Conservation (phyloP, 2,329 filamentous ascomycete genomes). For the Celoporthe dispersa region DNA sequence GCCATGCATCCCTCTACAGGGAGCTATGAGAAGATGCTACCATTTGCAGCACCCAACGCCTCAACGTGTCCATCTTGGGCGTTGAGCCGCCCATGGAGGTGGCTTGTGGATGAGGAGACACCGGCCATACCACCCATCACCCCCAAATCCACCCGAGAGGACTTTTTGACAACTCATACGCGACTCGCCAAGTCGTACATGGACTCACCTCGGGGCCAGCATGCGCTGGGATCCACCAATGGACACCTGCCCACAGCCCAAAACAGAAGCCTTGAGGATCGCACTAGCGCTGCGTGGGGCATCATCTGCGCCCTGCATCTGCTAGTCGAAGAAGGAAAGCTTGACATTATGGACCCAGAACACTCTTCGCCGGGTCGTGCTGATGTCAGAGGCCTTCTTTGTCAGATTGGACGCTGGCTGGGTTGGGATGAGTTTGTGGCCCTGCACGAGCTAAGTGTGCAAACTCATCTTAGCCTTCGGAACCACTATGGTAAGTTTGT, state of each 20-base stretch:
- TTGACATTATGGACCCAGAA: slow-evolving; percentile 63
- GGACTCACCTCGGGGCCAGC: slow-evolving; percentile 59
- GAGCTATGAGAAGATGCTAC: slow-evolving; percentile 46
- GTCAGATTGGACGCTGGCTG: slow-evolving; percentile 83
- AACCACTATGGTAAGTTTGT: slow-evolving; percentile 46
- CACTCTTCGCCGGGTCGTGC: slow-evolving; percentile 48
- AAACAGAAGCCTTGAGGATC: slow-evolving; percentile 56
- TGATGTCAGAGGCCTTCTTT: slow-evolving; percentile 72
- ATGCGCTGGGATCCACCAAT: slow-evolving; percentile 50
- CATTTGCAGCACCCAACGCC: slow-evolving; percentile 52
- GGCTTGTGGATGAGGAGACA: slow-evolving; percentile 65
- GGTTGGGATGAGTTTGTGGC: slow-evolving; percentile 63
- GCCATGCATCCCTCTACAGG: slow-evolving; percentile 22
- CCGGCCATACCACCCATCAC: slow-evolving; percentile 11
- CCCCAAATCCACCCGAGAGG: slow-evolving; percentile 32
- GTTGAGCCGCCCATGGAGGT: slow-evolving; percentile 70
- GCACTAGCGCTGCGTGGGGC: slow-evolving; percentile 66
- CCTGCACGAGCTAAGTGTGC: slow-evolving; percentile 58
- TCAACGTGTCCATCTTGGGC: slow-evolving; percentile 60
- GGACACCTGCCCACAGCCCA: slow-evolving; percentile 70
- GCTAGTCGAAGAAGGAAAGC: slow-evolving; percentile 85
- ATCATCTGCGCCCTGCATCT: slow-evolving; percentile 80
- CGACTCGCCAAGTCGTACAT: slow-evolving; percentile 69
- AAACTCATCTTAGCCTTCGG: slow-evolving; percentile 48
- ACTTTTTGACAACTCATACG: slow-evolving; percentile 57